phyloP scores from a whole-genome alignment of 2,329 filamentous ascomycete species.

The Pseudogymnoascus sp. region DNA sequence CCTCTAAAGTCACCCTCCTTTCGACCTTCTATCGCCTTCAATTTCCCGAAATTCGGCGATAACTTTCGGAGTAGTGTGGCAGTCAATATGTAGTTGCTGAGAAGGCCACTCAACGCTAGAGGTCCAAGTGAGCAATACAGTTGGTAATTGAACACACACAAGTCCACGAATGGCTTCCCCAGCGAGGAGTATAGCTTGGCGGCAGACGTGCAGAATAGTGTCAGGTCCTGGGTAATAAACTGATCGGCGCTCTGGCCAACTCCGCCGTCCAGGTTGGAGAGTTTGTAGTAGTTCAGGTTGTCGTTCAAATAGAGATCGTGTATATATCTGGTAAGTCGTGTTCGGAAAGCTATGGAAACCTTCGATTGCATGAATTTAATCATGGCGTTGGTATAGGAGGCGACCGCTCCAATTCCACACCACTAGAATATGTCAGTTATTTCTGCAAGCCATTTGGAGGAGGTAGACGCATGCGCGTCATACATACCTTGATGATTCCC shows the following conservation, averaged over 20 bases:
- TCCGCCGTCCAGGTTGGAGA: slow-evolving; percentile 86
- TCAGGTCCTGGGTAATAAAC: slow-evolving; percentile 95
- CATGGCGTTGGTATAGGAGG: slow-evolving; percentile 96
- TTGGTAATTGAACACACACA: slow-evolving; percentile 97
- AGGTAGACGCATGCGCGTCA: slow-evolving; percentile 14
- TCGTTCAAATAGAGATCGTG: slow-evolving; percentile 95
- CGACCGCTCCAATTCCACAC: slow-evolving; percentile 87
- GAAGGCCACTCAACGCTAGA: slow-evolving; percentile 72
- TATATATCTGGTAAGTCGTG: slow-evolving; percentile 87
- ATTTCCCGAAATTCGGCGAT: slow-evolving; percentile 91
- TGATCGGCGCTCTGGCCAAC: slow-evolving; percentile 89
- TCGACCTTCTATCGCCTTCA: slow-evolving; percentile 91
- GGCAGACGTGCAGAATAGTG: slow-evolving; percentile 86
- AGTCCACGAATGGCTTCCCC: slow-evolving; percentile 95
- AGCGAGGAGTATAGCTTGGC: slow-evolving; percentile 91
- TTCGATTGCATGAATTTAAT: slow-evolving; percentile 98
- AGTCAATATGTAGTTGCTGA: slow-evolving; percentile 91
- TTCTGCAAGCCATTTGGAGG: background rate
- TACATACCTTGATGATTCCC: slow-evolving; percentile 68
- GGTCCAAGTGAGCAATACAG: slow-evolving; percentile 86
- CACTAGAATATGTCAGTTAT: slow-evolving; percentile 42
- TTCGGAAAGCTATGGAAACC: slow-evolving; percentile 95
- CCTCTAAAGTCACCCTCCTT: slow-evolving; percentile 93
- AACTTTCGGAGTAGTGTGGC: slow-evolving; percentile 80
- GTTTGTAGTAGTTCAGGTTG: slow-evolving; percentile 91